A percentile compares a stretch with the other conserved stretches of the same genome.
Evolutionary conservation across 2,329 filamentous ascomycete genomes (phyloP).

Genomic region (Colletotrichum sp.): DNA sequence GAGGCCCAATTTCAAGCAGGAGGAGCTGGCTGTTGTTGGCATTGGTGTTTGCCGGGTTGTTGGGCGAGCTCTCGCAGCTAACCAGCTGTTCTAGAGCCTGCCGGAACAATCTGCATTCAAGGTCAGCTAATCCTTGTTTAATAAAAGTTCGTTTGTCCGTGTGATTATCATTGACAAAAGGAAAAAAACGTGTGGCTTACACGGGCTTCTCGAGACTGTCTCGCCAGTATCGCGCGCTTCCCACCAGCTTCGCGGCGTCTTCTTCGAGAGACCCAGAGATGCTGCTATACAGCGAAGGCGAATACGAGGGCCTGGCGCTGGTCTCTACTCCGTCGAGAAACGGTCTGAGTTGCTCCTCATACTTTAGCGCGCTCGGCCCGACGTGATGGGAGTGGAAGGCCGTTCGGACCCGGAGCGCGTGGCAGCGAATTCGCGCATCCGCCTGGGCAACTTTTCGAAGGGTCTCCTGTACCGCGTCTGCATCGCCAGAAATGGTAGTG

Average conservation of each 20-base stretch:
- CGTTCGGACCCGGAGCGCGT: constrained; percentile 5
- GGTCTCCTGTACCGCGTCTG: neutral
- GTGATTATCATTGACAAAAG: neutral
- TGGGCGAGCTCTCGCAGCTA: neutral
- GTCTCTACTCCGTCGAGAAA: neutral
- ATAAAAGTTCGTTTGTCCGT: neutral
- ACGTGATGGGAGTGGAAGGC: neutral
- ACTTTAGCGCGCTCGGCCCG: neutral
- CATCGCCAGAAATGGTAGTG: neutral
- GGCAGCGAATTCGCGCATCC: constrained; percentile 19
- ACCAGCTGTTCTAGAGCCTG: neutral
- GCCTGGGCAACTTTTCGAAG: neutral
- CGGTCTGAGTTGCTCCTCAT: neutral
- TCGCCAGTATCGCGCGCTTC: neutral
- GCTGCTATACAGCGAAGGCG: neutral
- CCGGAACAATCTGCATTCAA: neutral
- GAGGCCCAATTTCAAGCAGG: constrained; percentile 26
- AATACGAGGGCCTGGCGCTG: neutral
- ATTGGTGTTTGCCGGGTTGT: neutral
- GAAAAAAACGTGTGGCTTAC: neutral
- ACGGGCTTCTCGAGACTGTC: neutral
- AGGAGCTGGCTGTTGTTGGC: neutral
- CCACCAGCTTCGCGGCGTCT: neutral
- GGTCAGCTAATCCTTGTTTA: neutral
- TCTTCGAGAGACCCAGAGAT: neutral